Base-by-base conservation (phyloP, 805 yeast species). In the Dipodascus geniculatus region DNA sequence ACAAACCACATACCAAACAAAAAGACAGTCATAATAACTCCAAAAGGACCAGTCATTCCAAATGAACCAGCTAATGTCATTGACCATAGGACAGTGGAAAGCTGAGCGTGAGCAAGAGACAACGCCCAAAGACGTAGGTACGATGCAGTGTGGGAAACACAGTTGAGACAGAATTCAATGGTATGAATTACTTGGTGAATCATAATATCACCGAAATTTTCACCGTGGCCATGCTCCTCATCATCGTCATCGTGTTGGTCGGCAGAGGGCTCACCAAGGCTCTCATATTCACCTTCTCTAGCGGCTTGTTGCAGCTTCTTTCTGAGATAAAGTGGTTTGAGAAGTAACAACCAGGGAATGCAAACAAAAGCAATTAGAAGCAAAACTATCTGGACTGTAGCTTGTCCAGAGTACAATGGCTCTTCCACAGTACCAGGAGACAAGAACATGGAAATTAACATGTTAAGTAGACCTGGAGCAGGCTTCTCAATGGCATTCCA, bases 121-220 rank as follows among this genome's bases (percentile, higher is more conserved):
- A 91, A 74, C 2, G 99, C 99, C 99, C 99, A 91, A 60, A 91
- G 74, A 71, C 99, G 86, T 61, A 91, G 75, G 65, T 91, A 91
- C 0, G 98, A 91, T 0, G 99, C 99, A 1, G 99, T 91, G 69
- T 91, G 99, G n/a, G 96, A 87, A 31, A 91, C 96, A 74, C 96
- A 87, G 71, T 93, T 93, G 65, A 91, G 77, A 66, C 99, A 91
- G 72, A 93, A 91, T 74, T 91, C 99, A 66, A 91, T 91, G 9
- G 99, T 93, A 69, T 93, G 97, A 61, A 91, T 91, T 22, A 91
- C 96, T 71, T 91, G 99, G 69, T 91, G 96, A 61, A 91, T 91
- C 83, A 91, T 85, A 33, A 93, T 80, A 63, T 91, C 99, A 49
- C 97, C 97, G 66, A 91, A 87, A 54, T 82, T 77, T 63, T 82